Evolutionary conservation across 148 eudicot species (phyloP).

Genomic region (Persicaria maculosa): DNA sequence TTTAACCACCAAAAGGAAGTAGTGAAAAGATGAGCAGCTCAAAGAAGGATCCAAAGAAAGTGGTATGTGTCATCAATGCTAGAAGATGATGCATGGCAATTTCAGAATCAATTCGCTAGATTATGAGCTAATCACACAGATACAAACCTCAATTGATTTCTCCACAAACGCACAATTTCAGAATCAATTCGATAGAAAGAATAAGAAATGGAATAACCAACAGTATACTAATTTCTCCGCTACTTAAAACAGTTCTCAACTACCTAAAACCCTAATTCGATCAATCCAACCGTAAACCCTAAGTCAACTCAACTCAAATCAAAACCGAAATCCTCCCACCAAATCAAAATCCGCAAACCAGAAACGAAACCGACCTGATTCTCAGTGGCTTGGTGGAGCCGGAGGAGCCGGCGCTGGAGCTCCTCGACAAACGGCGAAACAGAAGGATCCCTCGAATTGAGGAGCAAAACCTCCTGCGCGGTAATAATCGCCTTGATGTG

Average conservation of each 20-base stretch:
- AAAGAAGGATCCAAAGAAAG: background rate
- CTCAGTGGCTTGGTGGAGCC: slow-evolving; percentile 62
- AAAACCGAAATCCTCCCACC: background rate
- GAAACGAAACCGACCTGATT: slow-evolving; percentile 39
- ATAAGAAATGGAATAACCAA: background rate
- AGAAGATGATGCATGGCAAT: background rate
- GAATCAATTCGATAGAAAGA: too few relatives aligned
- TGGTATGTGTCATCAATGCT: background rate
- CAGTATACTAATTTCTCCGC: background rate
- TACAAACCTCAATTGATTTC: background rate
- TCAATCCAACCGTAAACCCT: background rate
- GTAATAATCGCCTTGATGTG: slow-evolving; percentile 94
- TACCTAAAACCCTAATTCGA: background rate
- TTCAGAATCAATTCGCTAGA: too few relatives aligned
- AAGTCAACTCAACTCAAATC: background rate
- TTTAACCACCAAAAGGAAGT: background rate
- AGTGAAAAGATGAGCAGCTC: background rate
- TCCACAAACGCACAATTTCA: background rate
- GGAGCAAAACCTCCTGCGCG: slow-evolving; percentile 77
- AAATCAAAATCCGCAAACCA: background rate
- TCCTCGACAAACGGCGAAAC: slow-evolving; percentile 84
- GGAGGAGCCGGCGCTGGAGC: slow-evolving; percentile 51
- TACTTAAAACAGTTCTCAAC: background rate
- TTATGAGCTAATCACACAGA: background rate
- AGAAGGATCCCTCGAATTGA: slow-evolving; percentile 82